A percentile compares a stretch with the other conserved stretches of the same genome.
Conservation (phyloP, 2,329 filamentous ascomycete species). For the Cladobotryum protrusum region DNA sequence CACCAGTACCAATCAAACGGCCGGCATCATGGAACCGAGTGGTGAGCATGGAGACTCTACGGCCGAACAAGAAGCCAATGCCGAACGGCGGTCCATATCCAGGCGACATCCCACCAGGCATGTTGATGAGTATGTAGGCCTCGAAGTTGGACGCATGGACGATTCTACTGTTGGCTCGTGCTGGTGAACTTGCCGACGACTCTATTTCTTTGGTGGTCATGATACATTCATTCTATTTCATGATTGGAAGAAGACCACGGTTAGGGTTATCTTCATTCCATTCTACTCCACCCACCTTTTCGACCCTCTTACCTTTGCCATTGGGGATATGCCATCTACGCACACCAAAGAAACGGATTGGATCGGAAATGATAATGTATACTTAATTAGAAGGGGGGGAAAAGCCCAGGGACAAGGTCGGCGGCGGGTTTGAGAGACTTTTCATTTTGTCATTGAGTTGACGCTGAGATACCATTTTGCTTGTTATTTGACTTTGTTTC, state of each 20-base stretch:
- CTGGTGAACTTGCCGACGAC: not conserved
- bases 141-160: not conserved
- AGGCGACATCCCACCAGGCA: slow-evolving; percentile 18
- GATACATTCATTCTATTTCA: not conserved
- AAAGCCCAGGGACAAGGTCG: not conserved
- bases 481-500: slow-evolving; percentile 1
- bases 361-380: slow-evolving; percentile 14
- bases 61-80: slow-evolving; percentile 30
- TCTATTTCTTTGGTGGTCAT: not conserved
- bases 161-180: not conserved
- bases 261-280: not conserved
- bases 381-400: slow-evolving; percentile 12
- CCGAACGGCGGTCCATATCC: slow-evolving; percentile 23
- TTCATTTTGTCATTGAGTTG: slow-evolving; percentile 9
- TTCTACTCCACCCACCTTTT: not conserved
- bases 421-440: slow-evolving; percentile 1
- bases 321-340: too few species aligned
- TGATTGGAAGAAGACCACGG: too few species aligned
- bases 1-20: slow-evolving; percentile 33
- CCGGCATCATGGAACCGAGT: slow-evolving; percentile 34
- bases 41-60: slow-evolving; percentile 32
- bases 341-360: too few species aligned
- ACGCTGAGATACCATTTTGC: slow-evolving; percentile 12
- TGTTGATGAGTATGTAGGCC: slow-evolving; percentile 21
- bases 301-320: not conserved